Base-by-base conservation (phyloP, 108 stramenopile species). In the Nitzschia inconspicua region DNA sequence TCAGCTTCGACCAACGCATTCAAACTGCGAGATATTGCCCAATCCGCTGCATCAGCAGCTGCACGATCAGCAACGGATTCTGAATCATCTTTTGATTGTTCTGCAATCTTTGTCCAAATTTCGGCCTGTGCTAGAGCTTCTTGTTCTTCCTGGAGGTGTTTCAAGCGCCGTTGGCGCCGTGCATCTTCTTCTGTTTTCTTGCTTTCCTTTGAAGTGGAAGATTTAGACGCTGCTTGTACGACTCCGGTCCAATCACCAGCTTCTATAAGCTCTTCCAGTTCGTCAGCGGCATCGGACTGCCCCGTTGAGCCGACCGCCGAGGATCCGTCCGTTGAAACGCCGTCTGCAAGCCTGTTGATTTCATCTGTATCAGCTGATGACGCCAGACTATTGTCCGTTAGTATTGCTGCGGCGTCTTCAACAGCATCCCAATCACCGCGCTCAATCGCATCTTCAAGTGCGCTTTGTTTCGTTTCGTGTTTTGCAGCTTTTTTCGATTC, bases 371-470 rank as follows among this genome's bases (percentile, higher is more conserved):
- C 70, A 8, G 58, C 71, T 14, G 72, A 68, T 27, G 64, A 50
- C n/a, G 63, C 49, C 51, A 63, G 43, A 40, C 54, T 62, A 29
- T 11, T 40, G 50, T 79, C 77, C 43, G 65, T 73, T 34, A 79
- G 39, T 62, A 79, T 31, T 32, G 78, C 78, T 44, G 92, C 92
- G 7, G 86, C 88, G 27, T 80, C 68, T 26, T 86, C 88, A 44
- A 93, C 92, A 29, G 92, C 92, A 23, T 88, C 80, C 92, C 92
- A 93, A 52, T 93, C 88, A 27, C 92, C 92, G 9, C 75, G 80
- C 44, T 88, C 88, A 50, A 93, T 88, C 0, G 92, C 92, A 32
- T 48, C 39, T 34, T 79, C 77, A 27, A 79, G 60, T 11, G 70
- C 63, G 18, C 43, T 65, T 41, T 72, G 66, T 14, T 54, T 62